Conservation (phyloP, 176 grass and related monocot species). For the Tillandsia fasciculata region DNA sequence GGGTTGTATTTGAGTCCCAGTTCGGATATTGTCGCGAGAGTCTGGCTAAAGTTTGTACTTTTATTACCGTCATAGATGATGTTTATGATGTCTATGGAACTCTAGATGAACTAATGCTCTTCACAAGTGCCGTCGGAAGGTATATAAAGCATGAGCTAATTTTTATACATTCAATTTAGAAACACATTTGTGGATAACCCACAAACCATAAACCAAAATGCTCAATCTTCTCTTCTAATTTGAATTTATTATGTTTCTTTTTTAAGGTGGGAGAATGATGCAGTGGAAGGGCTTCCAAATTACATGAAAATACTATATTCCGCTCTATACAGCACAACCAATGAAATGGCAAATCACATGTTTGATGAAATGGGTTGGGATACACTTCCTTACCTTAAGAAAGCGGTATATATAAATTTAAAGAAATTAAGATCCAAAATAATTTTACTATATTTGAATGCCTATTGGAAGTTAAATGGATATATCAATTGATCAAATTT, state of each 20-base stretch:
- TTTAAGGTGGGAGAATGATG: constrained; percentile 10
- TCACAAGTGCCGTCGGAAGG: constrained; percentile 41
- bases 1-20: constrained; percentile 20
- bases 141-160: constrained; percentile 5
- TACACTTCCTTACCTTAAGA: constrained; percentile 27
- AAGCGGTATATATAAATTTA: constrained; percentile 12
- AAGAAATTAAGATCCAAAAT: no score
- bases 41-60: constrained; percentile 13
- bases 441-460: no score
- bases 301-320: constrained; percentile 37
- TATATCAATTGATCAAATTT: no score
- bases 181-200: background rate
- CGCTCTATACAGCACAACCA: constrained; percentile 17
- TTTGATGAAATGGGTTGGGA: constrained; percentile 21
- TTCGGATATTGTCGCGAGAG: constrained; percentile 4
- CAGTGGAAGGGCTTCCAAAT: constrained; percentile 25
- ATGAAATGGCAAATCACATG: constrained; percentile 13
- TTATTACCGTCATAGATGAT: constrained; percentile 39
- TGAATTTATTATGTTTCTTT: no score
- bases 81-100: constrained; percentile 56
- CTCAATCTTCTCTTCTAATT: background rate
- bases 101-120: constrained; percentile 28
- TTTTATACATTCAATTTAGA: background rate
- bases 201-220: background rate
- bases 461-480: no score